Evolutionary conservation across 148 eudicot genomes (phyloP), one percentile per base, ranked within the genome.

Genomic region (Rhododendron simsii): DNA sequence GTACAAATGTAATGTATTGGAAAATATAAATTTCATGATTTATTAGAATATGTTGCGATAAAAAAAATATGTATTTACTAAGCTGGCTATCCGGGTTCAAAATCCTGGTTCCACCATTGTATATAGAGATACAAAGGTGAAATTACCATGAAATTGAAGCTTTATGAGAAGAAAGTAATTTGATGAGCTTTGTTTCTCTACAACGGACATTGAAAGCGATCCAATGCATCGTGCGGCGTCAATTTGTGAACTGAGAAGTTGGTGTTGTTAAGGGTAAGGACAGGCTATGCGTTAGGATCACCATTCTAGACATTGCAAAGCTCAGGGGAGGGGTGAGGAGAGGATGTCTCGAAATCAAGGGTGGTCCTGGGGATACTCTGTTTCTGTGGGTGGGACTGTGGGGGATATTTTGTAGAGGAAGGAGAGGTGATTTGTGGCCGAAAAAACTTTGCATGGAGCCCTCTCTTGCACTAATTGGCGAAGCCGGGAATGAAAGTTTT

Each of bases 301-400:
- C 88, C 88, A 83, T 63, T 87, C 63, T 67, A 41, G 78, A 48
- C 85, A 59, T 82, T 83, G 18, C 4, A 1, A 28, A 77, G 51
- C 67, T 13, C 30, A 3, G 26, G 23, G 20, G 21, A 41, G 26
- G 50, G 26, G 26, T 39, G 41, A 39, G 41, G 67, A 21, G 67
- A 5, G 21, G 3, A 3, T 15, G 3, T 3, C 13, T 3, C 21
- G 26, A n/a, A 67, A 11, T 2, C 15, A 11, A 5, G 2, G 3
- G 21, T 50, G 41, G 5, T 3, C 13, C 41, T 12, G 12, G 77
- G 44, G n/a, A 20, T 57, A 57, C 20, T 35, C 18, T 35, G 45
- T 16, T 75, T 75, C 79, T 41, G 51, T 21, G 28, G 28, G 23
- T 10, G 15, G 51, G 79, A 26, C 47, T 39, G 47, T 5, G 15